Evolutionary conservation across 352 stramenopile genomes (phyloP), one percentile per base, ranked within the genome.

Genomic region (Phytopythium kandeliae): DNA sequence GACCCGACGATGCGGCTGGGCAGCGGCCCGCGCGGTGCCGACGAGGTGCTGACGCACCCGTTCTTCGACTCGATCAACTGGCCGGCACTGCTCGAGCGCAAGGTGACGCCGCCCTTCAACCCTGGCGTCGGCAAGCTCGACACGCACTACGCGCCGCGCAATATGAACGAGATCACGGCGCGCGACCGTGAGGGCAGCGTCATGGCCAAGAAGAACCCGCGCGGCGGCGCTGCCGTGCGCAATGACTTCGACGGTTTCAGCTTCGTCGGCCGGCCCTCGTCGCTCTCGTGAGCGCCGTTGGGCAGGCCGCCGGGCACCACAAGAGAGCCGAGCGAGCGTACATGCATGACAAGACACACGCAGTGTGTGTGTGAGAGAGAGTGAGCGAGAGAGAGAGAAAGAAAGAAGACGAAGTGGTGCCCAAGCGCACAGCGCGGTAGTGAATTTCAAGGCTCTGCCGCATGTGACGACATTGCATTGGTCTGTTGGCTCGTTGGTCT

Each of bases 1-100:
- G 95, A 99, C 64, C 97, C 97, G 21, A 92, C 79, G 33, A 76
- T 92, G 66, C 84, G 97, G 50, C 82, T 99, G 16, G 97, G 97
- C 28, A 97, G 85, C 62, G 96, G 96, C 9, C 78, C 86, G 0
- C 67, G 69, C 10, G 91, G 94, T 48, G 86, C 89, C 2, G 89
- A 97, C 52, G 82, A 94, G 57, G 81, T 97, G 50, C 73, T 97
- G 61, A 88, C 71, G 17, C 88, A 97, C 56, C 86, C 87, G 30
- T 97, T 97, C 70, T 97, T 97, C 45, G 77, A 96, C 52, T 72
- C 55, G 37, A 96, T 97, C 60, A 80, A 91, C 63, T 97, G 89
- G 90, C 87, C 78, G 8, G 83, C 93, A 44, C 62, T 96, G 54
- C 63, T 95, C 10, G 76, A 87, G 55, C 89, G 89, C 60, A 81